A percentile compares a stretch with the other conserved stretches of the same genome.
Evolutionary conservation across 139 green algal species (phyloP).

Genomic region (Asterochloris sp.): DNA sequence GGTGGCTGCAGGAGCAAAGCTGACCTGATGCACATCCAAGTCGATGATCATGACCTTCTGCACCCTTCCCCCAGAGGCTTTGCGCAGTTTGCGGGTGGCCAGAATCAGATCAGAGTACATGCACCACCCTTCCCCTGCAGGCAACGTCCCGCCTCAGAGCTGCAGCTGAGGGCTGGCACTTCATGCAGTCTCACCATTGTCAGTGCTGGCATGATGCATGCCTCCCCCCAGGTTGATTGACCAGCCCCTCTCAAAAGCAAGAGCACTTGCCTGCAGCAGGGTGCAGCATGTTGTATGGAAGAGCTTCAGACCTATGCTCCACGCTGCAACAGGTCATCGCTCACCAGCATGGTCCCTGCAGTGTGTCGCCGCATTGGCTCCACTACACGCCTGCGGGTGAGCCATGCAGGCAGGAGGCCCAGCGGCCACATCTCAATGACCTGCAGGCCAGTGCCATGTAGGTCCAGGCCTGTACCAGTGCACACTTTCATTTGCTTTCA

Average conservation of each 20-base stretch:
- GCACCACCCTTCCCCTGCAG: slow-evolving; percentile 43
- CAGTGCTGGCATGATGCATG: slow-evolving; percentile 68
- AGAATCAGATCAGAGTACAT: slow-evolving; percentile 65
- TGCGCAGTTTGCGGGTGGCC: slow-evolving; percentile 44
- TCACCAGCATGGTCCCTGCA: slow-evolving; percentile 62
- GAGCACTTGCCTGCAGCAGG: slow-evolving; percentile 32
- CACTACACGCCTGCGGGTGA: slow-evolving; percentile 51
- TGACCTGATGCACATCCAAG: slow-evolving; percentile 72
- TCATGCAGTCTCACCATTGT: not conserved
- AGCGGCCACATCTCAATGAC: slow-evolving; percentile 66
- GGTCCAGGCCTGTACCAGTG: too few relatives aligned
- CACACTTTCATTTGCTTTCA: not conserved
- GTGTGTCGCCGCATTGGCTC: slow-evolving; percentile 50
- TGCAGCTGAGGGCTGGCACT: not conserved
- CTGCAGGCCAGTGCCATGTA: slow-evolving; percentile 16
- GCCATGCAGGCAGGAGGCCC: slow-evolving; percentile 48
- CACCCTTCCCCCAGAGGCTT: slow-evolving; percentile 21
- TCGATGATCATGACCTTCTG: slow-evolving; percentile 62
- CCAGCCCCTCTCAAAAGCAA: slow-evolving; percentile 74
- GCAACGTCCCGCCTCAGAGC: not conserved
- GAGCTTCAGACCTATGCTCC: not conserved
- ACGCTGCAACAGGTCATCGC: not conserved
- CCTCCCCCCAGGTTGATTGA: slow-evolving; percentile 77
- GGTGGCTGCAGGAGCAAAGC: not conserved
- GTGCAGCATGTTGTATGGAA: not conserved